phyloP scores from a whole-genome alignment of 306 rosid genomes.

The Corylus heterophylla region DNA sequence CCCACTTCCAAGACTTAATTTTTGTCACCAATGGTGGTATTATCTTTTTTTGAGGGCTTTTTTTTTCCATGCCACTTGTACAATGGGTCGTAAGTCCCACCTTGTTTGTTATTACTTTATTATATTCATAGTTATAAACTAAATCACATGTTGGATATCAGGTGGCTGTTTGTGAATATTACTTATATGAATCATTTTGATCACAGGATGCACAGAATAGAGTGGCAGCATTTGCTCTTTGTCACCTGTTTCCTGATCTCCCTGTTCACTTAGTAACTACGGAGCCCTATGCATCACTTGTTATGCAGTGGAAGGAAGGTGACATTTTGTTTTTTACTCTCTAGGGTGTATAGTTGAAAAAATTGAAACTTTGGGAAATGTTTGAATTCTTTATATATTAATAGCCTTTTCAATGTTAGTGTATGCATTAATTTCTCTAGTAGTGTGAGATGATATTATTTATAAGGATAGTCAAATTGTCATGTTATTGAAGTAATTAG shows the following conservation, averaged over 20 bases:
- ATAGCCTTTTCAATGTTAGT: conserved; percentile 1
- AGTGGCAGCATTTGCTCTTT: conserved; percentile 92
- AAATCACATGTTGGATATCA: background rate
- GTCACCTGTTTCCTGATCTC: conserved; percentile 74
- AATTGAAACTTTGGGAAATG: background rate
- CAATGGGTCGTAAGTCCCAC: background rate
- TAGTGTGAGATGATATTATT: conserved; percentile 10
- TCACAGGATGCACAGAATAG: conserved; percentile 88
- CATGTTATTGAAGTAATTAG: conserved; percentile 23
- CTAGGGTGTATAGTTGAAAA: background rate
- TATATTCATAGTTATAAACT: background rate
- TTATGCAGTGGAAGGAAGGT: conserved; percentile 84
- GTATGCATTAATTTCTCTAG: conserved; percentile 5
- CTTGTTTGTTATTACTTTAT: background rate
- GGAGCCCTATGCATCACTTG: conserved; percentile 79
- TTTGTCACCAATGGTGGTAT: background rate
- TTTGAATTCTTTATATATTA: background rate
- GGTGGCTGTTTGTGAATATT: background rate
- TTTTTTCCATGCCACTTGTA: background rate
- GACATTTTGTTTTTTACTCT: background rate
- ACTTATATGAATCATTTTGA: conserved; percentile 7
- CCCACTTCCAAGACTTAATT: conserved; percentile 1
- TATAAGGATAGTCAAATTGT: background rate
- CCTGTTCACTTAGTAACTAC: conserved; percentile 71
- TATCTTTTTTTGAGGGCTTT: background rate